These are phyloP conservation scores for Abrus precatorius DNA, from an alignment of 306 rosid species.

Conservation along the genomic window DNA sequence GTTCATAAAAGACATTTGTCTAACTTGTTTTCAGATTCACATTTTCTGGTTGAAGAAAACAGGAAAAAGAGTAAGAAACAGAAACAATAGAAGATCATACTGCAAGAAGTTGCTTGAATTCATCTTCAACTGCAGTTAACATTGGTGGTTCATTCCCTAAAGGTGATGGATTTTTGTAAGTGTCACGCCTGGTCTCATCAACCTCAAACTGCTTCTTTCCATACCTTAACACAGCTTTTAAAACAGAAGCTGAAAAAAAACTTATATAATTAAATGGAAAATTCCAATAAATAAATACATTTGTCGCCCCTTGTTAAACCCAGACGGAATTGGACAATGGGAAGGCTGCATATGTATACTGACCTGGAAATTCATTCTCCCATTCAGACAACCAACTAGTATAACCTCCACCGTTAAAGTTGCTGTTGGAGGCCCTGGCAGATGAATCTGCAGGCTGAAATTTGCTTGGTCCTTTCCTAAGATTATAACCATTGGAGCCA, in stretches of 20 bases:
- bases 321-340: conserved; percentile 2
- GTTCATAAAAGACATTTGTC: conserved; percentile 23
- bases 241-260: conserved; percentile 78
- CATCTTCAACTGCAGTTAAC: conserved; percentile 63
- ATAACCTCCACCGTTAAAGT: conserved; percentile 64
- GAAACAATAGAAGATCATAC: conserved; percentile 50
- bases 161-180: conserved; percentile 59
- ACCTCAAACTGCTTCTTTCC: conserved; percentile 80
- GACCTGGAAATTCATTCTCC: conserved; percentile 96
- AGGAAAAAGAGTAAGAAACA: conserved; percentile 1
- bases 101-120: conserved; percentile 76
- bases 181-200: conserved; percentile 92
- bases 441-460: conserved; percentile 59
- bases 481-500: conserved; percentile 71
- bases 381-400: conserved; percentile 72
- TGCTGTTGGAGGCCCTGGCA: conserved; percentile 53
- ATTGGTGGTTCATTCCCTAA: conserved; percentile 57
- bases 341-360: conserved; percentile 11
- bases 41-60: conserved; percentile 22
- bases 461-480: conserved; percentile 69
- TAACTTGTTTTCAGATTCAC: conserved; percentile 27
- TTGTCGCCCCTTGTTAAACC: background rate
- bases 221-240: conserved; percentile 75
- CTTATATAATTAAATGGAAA: conserved; percentile 17
- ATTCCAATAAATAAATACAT: conserved; percentile 28